Evolutionary conservation across 805 yeast genomes (phyloP).

Genomic region (Grigorovia jiainica): DNA sequence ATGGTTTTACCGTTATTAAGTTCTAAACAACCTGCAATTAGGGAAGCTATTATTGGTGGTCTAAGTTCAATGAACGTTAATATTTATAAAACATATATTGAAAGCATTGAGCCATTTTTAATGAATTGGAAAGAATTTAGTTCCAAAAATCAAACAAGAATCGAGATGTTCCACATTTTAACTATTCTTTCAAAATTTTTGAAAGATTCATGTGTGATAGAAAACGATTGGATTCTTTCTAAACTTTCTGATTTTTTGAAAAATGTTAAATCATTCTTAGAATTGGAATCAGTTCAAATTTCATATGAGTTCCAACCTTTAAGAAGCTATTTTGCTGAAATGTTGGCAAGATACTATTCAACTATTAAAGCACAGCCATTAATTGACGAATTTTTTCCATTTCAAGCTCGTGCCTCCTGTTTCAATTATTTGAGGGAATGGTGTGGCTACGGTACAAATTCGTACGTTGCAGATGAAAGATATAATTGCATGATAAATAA

Average conservation of each 20-base stretch:
- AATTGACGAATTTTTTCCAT: constrained; percentile 57
- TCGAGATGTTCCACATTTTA: constrained; percentile 72
- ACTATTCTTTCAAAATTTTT: constrained; percentile 59
- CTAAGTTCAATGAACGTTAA: constrained; percentile 84
- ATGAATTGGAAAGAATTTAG: constrained; percentile 45
- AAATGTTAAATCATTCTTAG: constrained; percentile 50
- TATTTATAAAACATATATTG: constrained; percentile 73
- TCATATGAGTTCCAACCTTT: constrained; percentile 66
- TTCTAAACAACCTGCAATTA: constrained; percentile 56
- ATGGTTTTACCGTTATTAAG: constrained; percentile 77
- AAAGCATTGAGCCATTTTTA: constrained; percentile 56
- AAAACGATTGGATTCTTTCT: constrained; percentile 61
- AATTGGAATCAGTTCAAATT: constrained; percentile 47
- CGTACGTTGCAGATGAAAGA: constrained; percentile 52
- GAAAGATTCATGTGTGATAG: constrained; percentile 38
- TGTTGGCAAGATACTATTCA: constrained; percentile 63
- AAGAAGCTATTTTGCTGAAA: constrained; percentile 74
- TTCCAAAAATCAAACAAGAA: constrained; percentile 37
- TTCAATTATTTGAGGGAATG: constrained; percentile 81
- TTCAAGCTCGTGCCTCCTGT: constrained; percentile 74
- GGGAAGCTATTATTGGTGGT: constrained; percentile 85
- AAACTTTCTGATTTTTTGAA: constrained; percentile 55
- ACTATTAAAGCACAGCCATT: constrained; percentile 40
- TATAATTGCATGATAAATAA: constrained; percentile 47
- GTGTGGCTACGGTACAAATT: constrained; percentile 82